Evolutionary conservation across 2,329 filamentous ascomycete species (phyloP), one percentile per base, ranked within the genome.

Genomic region (Emergomyces pasteurianus): DNA sequence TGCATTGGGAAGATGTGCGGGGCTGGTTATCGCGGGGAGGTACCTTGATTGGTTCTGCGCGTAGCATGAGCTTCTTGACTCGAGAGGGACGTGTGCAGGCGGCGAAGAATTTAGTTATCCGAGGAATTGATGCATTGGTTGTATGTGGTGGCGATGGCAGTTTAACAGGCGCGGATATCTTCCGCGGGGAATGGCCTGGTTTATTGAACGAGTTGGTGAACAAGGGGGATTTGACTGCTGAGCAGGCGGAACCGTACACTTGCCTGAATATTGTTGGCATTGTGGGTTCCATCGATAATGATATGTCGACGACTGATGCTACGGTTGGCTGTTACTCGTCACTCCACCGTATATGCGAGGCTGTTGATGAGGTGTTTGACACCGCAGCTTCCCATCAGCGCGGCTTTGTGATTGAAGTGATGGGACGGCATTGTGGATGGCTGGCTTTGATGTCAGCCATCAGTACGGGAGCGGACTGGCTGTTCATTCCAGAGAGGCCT

Each of bases 391-490:
- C 92, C 34, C 94, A 99, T 75, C 95, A 95, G 65, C 83, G 94
- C 68, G 94, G 94, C 46, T 99, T 99, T 74, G 92, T 99, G 61
- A 89, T 99, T 64, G 94, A 96, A 75, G 94, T 99, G 69, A 99
- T 99, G 94, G 94, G 94, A 57, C 84, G 94, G 62, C 92, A 99
- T 77, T 99, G 94, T 73, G 94, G 94, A 64, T 99, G 94, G 94
- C 81, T 99, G 64, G 94, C 94, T 47, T 82, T 99, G 63, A 96
- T 97, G 87, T 88, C 92, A 16, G 92, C 92, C 69, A 92, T 99
- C 62, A 92, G 90, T 62, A 96, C 90, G 0, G 94, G 92, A 57
- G 92, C 94, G 18, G 94, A 99, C 75, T 99, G 95, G 76, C 84
- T 97, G 68, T 97, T 99, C 75, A 92, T 96, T 65, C 94, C 94